Conservation (phyloP, 768 basidiomycete species). For the Rhodocollybia butyracea region DNA sequence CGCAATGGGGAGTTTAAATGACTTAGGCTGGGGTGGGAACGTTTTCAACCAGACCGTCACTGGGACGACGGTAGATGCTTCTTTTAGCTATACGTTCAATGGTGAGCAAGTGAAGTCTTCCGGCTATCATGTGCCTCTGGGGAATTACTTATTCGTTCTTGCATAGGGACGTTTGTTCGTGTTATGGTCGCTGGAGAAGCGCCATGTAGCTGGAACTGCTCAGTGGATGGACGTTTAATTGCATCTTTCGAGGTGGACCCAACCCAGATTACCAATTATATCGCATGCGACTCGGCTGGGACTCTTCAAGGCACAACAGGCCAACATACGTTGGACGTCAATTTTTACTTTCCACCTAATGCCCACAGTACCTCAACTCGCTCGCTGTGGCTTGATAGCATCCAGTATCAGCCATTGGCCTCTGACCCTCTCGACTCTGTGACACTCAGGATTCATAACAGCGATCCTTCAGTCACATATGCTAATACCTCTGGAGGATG, state of each 20-base stretch:
- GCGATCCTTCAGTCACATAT: not conserved
- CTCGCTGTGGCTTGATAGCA: not conserved
- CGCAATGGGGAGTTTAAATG: not conserved
- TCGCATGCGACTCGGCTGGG: not conserved
- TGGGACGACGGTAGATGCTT: not conserved
- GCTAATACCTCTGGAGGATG: not conserved
- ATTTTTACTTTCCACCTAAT: not conserved
- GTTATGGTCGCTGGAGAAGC: not conserved
- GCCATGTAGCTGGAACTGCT: not conserved
- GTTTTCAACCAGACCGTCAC: slow-evolving; percentile 1
- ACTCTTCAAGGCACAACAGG: not conserved
- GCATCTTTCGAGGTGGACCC: not conserved
- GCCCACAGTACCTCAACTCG: not conserved
- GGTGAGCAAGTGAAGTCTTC: not conserved
- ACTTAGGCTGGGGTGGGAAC: not conserved
- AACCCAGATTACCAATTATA: not conserved
- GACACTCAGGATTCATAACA: not conserved
- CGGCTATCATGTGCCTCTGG: too few relatives aligned
- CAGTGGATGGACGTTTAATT: not conserved
- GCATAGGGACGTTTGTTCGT: not conserved
- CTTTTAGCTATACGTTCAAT: not conserved
- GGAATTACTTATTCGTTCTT: not conserved
- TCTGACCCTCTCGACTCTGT: not conserved
- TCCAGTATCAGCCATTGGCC: not conserved
- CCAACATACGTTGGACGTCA: not conserved